Evolutionary conservation across 108 stramenopile genomes (phyloP).

Genomic region (Skeletonema marinoi): DNA sequence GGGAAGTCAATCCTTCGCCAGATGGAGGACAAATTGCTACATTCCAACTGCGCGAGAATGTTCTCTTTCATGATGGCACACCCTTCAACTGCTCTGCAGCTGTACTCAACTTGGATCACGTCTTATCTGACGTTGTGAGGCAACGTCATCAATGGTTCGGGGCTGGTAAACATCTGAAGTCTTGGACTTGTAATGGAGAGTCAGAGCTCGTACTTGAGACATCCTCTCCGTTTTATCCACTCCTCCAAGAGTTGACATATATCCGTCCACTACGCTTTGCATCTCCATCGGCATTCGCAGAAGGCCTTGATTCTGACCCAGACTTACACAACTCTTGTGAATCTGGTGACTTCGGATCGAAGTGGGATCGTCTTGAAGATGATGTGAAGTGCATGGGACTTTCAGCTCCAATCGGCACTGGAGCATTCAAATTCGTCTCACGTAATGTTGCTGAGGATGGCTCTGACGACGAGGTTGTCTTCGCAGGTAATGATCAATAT

Average conservation of each 20-base stretch:
- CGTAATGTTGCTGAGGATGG: slow-evolving; percentile 31
- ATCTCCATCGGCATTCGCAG: slow-evolving; percentile 55
- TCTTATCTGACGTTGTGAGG: slow-evolving; percentile 50
- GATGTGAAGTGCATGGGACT: slow-evolving; percentile 55
- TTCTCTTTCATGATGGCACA: slow-evolving; percentile 72
- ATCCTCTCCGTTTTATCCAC: slow-evolving; percentile 49
- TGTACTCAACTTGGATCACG: slow-evolving; percentile 79
- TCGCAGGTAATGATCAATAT: slow-evolving; percentile 49
- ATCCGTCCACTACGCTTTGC: slow-evolving; percentile 67
- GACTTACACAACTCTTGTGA: slow-evolving; percentile 63
- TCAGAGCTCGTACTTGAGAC: slow-evolving; percentile 53
- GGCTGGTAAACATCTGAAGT: slow-evolving; percentile 20
- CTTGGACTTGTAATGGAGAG: slow-evolving; percentile 54
- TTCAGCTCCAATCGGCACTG: slow-evolving; percentile 56
- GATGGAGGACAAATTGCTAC: slow-evolving; percentile 42
- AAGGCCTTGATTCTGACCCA: slow-evolving; percentile 49
- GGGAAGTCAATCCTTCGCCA: slow-evolving; percentile 28
- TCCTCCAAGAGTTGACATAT: slow-evolving; percentile 71
- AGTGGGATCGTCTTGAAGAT: slow-evolving; percentile 42
- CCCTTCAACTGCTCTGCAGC: slow-evolving; percentile 61
- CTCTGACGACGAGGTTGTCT: slow-evolving; percentile 44
- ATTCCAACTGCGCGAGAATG: slow-evolving; percentile 61
- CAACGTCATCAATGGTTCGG: slow-evolving; percentile 67
- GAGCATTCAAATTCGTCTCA: slow-evolving; percentile 53
- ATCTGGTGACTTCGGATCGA: slow-evolving; percentile 44